Conservation (phyloP, 2,329 filamentous ascomycete species). For the Exophiala viscosa region DNA sequence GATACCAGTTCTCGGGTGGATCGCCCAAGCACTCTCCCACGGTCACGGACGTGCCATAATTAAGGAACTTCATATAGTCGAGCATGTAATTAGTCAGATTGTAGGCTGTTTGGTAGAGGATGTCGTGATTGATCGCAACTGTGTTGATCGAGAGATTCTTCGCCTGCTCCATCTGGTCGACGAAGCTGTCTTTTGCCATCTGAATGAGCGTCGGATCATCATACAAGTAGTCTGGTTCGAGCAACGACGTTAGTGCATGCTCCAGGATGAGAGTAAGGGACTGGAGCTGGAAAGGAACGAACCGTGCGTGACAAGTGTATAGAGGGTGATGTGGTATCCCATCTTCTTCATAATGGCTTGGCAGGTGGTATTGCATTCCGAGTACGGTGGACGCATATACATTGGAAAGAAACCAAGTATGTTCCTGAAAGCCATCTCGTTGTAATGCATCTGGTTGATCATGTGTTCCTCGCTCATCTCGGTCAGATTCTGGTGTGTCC, state of each 20-base stretch:
- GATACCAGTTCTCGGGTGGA: not conserved
- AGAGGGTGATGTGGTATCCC: not conserved
- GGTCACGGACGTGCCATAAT: not conserved
- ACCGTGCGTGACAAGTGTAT: not conserved
- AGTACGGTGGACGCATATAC: not conserved
- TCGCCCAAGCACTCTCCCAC: not conserved
- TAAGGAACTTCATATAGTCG: not conserved
- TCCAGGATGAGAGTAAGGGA: not conserved
- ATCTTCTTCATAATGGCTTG: not conserved
- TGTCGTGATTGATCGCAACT: not conserved
- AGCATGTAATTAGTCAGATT: not conserved
- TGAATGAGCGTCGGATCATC: not conserved
- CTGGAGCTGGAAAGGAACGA: not conserved
- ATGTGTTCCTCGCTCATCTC: not conserved
- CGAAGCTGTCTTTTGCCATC: not conserved
- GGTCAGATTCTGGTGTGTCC: not conserved
- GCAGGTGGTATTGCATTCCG: not conserved
- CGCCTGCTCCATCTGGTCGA: not conserved
- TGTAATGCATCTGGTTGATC: not conserved
- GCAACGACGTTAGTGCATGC: not conserved
- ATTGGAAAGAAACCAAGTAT: not conserved
- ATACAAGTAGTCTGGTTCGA: not conserved
- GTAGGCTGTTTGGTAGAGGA: not conserved
- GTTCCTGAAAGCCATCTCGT: not conserved
- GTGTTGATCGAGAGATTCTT: not conserved